Conservation (phyloP, 768 basidiomycete species). For the Porpolomopsis calyptriformis region DNA sequence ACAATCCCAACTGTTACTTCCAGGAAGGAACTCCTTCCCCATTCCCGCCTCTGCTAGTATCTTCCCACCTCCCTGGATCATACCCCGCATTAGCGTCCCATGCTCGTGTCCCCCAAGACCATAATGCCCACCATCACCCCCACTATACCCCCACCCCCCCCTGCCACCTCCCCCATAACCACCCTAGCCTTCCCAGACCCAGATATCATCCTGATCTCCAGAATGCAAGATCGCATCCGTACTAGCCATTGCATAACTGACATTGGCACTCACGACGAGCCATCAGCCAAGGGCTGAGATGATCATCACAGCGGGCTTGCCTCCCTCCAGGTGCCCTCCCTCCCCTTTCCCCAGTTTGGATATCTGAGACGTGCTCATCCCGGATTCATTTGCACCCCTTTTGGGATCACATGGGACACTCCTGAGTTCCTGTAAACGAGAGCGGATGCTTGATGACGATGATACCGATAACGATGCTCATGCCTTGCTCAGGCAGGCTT, state of each 20-base stretch:
- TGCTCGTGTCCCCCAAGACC: slow-evolving; percentile 23
- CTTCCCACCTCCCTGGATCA: too few relatives aligned
- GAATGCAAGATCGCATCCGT: too few relatives aligned
- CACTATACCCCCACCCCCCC: slow-evolving; percentile 29
- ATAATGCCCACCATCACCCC: slow-evolving; percentile 23
- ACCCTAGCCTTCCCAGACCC: slow-evolving; percentile 27
- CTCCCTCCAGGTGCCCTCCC: slow-evolving; percentile 18
- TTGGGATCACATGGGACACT: background rate
- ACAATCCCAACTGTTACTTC: too few relatives aligned
- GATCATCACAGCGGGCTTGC: too few relatives aligned
- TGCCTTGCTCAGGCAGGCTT: background rate
- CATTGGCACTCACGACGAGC: too few relatives aligned
- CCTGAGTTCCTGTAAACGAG: too few relatives aligned
- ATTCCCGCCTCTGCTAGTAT: background rate
- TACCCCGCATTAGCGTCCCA: background rate
- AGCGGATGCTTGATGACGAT: background rate
- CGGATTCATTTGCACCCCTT: too few relatives aligned
- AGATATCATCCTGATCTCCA: too few relatives aligned
- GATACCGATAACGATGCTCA: background rate
- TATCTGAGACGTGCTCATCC: slow-evolving; percentile 2
- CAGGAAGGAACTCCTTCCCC: too few relatives aligned
- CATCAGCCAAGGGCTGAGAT: background rate
- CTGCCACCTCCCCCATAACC: slow-evolving; percentile 29
- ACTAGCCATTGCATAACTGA: too few relatives aligned
- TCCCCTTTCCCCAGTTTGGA: slow-evolving; percentile 28